phyloP scores from a whole-genome alignment of 768 basidiomycete species.

The Mycena venus region DNA sequence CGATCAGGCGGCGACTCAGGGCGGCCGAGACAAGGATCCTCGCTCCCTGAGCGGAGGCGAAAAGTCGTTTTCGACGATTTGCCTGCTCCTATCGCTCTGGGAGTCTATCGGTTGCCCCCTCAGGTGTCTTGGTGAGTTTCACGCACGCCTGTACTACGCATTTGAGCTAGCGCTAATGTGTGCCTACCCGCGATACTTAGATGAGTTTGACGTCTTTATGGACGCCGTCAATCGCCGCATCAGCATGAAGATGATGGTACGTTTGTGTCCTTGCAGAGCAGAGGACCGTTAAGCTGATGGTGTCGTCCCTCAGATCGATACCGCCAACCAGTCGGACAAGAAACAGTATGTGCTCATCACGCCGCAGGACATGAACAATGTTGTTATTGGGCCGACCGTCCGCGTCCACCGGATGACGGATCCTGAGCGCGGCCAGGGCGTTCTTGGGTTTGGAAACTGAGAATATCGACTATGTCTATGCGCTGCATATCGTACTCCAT shows the following conservation, averaged over 20 bases:
- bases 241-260: slow-evolving; percentile 95
- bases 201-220: slow-evolving; percentile 99
- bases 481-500: slow-evolving; percentile 16
- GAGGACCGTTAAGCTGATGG: background rate
- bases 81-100: slow-evolving; percentile 94
- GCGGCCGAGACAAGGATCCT: slow-evolving; percentile 82
- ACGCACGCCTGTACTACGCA: background rate
- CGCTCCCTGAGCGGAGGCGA: slow-evolving; percentile 93
- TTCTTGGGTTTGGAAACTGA: slow-evolving; percentile 47
- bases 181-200: slow-evolving; percentile 53
- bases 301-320: slow-evolving; percentile 74
- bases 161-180: slow-evolving; percentile 1
- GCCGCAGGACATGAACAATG: slow-evolving; percentile 91
- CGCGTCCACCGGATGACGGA: slow-evolving; percentile 84
- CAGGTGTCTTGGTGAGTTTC: slow-evolving; percentile 82
- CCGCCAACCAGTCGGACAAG: slow-evolving; percentile 87
- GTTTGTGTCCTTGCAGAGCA: slow-evolving; percentile 36
- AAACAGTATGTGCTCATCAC: slow-evolving; percentile 97
- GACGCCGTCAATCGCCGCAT: slow-evolving; percentile 92
- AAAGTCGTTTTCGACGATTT: slow-evolving; percentile 97
- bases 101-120: slow-evolving; percentile 95
- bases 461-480: background rate
- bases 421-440: slow-evolving; percentile 77
- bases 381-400: slow-evolving; percentile 76
- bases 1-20: slow-evolving; percentile 77